Conservation (phyloP, 2,329 filamentous ascomycete genomes). For the Geosmithia putterillii region DNA sequence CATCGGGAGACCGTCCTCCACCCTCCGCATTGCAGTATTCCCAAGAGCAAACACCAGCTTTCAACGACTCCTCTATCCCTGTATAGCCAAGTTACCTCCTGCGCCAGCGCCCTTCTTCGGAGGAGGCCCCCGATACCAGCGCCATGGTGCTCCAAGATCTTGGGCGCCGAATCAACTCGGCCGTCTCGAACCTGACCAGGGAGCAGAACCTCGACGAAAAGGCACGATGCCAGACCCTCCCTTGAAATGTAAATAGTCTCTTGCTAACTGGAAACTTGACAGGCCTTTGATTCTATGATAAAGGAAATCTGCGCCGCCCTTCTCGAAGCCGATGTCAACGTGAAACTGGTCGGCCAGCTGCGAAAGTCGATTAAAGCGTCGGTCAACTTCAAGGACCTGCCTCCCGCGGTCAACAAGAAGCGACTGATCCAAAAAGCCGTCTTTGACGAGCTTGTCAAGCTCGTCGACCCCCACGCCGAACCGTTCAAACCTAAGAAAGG, state of each 20-base stretch:
- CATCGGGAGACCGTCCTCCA: too few species aligned
- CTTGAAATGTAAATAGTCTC: too few species aligned
- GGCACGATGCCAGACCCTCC: conserved; percentile 37
- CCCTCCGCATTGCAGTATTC: too few species aligned
- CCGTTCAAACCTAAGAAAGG: conserved; percentile 97
- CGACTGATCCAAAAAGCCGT: conserved; percentile 95
- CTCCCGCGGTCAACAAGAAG: conserved; percentile 92
- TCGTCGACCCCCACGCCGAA: conserved; percentile 91
- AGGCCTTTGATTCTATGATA: conserved; percentile 96
- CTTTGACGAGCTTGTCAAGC: conserved; percentile 89
- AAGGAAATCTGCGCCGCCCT: conserved; percentile 96
- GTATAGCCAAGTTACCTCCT: not conserved
- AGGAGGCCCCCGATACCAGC: not conserved
- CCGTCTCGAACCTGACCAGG: conserved; percentile 84
- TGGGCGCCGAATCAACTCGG: conserved; percentile 94
- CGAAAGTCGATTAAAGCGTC: conserved; percentile 83
- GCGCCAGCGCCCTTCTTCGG: not conserved
- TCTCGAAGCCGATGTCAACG: conserved; percentile 93
- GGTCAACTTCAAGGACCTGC: conserved; percentile 92
- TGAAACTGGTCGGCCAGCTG: conserved; percentile 79
- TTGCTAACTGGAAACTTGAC: conserved; percentile 1
- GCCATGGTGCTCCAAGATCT: conserved; percentile 97
- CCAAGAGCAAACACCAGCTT: not conserved
- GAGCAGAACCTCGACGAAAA: conserved; percentile 94
- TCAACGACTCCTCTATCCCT: not conserved